Evolutionary conservation across 306 rosid species (phyloP).

Genomic region (Prinsepia uniflora): DNA sequence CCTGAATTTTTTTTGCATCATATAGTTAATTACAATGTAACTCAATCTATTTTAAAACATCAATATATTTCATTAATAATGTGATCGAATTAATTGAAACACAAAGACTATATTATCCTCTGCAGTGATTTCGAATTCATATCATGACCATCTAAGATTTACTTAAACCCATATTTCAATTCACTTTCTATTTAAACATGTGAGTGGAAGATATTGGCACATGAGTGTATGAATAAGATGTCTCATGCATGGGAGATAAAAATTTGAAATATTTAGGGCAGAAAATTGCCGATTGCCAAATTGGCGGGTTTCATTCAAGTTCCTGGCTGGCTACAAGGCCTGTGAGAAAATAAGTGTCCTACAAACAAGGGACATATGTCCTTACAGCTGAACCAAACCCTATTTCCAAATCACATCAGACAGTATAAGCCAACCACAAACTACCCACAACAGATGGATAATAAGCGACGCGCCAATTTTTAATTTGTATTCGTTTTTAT

Average conservation of each 20-base stretch:
- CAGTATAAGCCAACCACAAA: conserved; percentile 35
- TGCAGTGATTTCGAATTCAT: too few relatives aligned
- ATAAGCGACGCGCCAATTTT: too few relatives aligned
- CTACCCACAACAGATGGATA: conserved; percentile 14
- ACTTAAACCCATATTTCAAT: neutral
- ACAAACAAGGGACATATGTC: conserved; percentile 38
- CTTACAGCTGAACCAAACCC: conserved; percentile 35
- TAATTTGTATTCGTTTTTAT: too few relatives aligned
- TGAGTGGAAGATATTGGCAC: neutral
- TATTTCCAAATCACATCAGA: conserved; percentile 39
- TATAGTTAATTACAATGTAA: too few relatives aligned
- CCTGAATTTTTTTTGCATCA: too few relatives aligned
- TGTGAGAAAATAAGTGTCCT: conserved; percentile 40
- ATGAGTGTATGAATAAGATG: neutral
- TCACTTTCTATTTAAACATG: conserved; percentile 17
- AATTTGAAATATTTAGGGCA: conserved; percentile 19
- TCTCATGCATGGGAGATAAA: conserved; percentile 3
- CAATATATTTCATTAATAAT: too few relatives aligned
- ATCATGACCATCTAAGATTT: neutral
- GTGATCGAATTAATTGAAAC: too few relatives aligned
- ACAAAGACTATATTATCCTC: too few relatives aligned
- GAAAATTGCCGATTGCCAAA: conserved; percentile 12
- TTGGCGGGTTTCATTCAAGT: conserved; percentile 30
- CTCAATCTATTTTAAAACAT: too few relatives aligned
- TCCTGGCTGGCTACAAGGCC: conserved; percentile 35